Percentiles rank a stretch among this genome's conserved stretches.
phyloP scores from a whole-genome alignment of 2,329 filamentous ascomycete species.

The Hansfordia pulvinata region DNA sequence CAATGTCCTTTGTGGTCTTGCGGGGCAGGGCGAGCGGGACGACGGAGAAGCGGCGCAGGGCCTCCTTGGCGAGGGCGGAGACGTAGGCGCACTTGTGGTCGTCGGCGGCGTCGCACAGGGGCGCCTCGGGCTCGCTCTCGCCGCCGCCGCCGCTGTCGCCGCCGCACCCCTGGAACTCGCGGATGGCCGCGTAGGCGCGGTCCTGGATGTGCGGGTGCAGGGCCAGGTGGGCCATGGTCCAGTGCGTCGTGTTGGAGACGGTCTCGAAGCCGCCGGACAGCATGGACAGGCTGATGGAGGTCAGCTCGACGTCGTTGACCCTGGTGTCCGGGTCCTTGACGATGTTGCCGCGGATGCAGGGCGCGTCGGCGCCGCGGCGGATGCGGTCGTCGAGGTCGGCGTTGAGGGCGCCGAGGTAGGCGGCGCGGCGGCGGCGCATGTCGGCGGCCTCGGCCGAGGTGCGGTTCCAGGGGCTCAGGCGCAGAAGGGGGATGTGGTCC shows the following conservation, averaged over 20 bases:
- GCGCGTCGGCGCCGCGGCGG: constrained; percentile 43
- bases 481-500: constrained; percentile 44
- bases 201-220: constrained; percentile 48
- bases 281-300: constrained; percentile 55
- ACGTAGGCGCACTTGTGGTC: constrained; percentile 52
- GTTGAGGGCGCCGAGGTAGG: constrained; percentile 44
- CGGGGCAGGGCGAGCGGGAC: constrained; percentile 48
- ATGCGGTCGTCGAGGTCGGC: constrained; percentile 45
- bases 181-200: constrained; percentile 42
- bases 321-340: constrained; percentile 50
- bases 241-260: constrained; percentile 50
- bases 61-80: constrained; percentile 49
- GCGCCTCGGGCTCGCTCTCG: constrained; percentile 31
- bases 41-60: constrained; percentile 48
- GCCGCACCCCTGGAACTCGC: constrained; percentile 39
- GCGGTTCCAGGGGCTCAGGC: constrained; percentile 46
- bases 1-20: constrained; percentile 44
- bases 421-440: constrained; percentile 44
- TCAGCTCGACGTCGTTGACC: constrained; percentile 48
- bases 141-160: too few relatives aligned
- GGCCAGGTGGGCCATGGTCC: constrained; percentile 47
- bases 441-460: constrained; percentile 44
- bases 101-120: constrained; percentile 45
- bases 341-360: constrained; percentile 55
- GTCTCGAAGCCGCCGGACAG: constrained; percentile 54